Evolutionary conservation across 169 alveolate species (phyloP).

Genomic region (Cryptosporidium baileyi): DNA sequence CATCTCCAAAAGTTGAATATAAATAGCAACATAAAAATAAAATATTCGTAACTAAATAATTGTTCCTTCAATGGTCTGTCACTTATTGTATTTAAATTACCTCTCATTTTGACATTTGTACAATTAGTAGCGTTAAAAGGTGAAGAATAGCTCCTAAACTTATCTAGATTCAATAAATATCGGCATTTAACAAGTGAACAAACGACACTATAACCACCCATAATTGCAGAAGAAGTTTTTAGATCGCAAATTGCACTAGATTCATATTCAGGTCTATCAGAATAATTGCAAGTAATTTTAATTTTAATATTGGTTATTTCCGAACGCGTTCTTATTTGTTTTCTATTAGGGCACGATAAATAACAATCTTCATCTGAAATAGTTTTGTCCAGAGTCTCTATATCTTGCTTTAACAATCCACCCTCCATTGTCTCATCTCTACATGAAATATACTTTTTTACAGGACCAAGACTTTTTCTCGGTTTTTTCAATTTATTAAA

Average conservation of each 20-base stretch:
- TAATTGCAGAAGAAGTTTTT: constrained; percentile 58
- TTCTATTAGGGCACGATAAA: constrained; percentile 9
- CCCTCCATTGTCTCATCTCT: constrained; percentile 11
- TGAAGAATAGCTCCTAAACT: constrained; percentile 22
- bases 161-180: constrained; percentile 12
- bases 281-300: neutral
- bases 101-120: neutral
- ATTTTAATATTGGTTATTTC: constrained; percentile 39
- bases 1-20: constrained; percentile 63
- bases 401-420: neutral
- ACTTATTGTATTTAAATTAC: neutral
- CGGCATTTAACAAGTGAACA: constrained; percentile 51
- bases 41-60: constrained; percentile 45
- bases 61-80: constrained; percentile 1
- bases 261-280: constrained; percentile 2
- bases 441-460: constrained; percentile 32
- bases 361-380: neutral
- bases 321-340: constrained; percentile 23
- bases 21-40: constrained; percentile 41
- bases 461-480: neutral
- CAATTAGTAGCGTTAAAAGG: neutral
- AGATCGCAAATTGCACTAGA: constrained; percentile 14
- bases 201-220: constrained; percentile 69
- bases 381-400: neutral
- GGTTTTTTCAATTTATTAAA: constrained; percentile 11